Conservation (phyloP, 2,329 filamentous ascomycete species). For the Alternaria brassicae region DNA sequence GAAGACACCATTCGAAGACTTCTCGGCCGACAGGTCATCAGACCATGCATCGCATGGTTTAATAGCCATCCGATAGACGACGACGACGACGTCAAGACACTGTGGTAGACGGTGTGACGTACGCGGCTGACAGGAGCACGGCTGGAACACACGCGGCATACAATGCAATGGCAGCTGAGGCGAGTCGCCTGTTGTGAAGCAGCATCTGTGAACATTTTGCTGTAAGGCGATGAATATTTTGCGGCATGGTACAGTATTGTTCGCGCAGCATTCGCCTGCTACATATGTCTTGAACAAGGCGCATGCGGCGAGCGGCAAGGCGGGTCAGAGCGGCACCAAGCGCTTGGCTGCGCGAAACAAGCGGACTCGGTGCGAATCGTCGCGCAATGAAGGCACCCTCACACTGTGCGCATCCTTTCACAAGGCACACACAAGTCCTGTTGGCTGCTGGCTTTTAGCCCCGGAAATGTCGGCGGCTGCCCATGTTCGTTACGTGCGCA, state of each 20-base stretch:
- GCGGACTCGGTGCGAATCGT: slow-evolving; percentile 1
- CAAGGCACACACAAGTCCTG: slow-evolving; percentile 1
- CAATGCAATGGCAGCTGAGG: background rate
- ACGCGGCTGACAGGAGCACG: slow-evolving; percentile 1
- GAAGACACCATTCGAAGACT: background rate
- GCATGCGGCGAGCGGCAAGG: slow-evolving; percentile 1
- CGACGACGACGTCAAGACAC: background rate
- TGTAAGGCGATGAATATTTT: background rate
- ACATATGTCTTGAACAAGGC: background rate
- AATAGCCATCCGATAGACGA: background rate
- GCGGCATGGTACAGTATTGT: background rate
- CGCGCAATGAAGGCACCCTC: slow-evolving; percentile 17
- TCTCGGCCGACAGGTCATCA: background rate
- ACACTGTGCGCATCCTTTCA: slow-evolving; percentile 1
- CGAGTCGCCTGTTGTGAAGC: background rate
- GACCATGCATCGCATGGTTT: background rate
- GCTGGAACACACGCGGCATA: background rate
- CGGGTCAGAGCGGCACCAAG: slow-evolving; percentile 1
- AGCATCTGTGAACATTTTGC: background rate
- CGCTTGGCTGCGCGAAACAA: slow-evolving; percentile 6
- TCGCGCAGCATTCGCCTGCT: background rate
- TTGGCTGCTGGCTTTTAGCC: slow-evolving; percentile 3
- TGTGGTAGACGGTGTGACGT: background rate
- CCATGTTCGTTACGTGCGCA: slow-evolving; percentile 14
- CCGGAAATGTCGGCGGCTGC: slow-evolving; percentile 10